Conservation (phyloP, 2,329 filamentous ascomycete genomes). For the Microsporum audouinii region DNA sequence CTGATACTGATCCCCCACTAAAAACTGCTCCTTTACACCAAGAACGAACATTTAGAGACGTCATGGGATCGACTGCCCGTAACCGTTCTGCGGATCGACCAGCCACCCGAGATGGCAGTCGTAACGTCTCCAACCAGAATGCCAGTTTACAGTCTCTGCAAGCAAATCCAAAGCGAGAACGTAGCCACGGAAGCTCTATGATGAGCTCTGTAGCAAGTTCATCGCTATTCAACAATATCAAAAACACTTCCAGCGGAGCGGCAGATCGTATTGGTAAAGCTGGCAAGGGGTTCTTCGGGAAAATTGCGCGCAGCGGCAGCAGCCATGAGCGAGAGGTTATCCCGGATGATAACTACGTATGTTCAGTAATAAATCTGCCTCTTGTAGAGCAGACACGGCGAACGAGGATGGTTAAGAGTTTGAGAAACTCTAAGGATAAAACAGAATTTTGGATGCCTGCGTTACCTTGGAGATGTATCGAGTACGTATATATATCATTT, state of each 20-base stretch:
- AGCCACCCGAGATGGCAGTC: conserved; percentile 15
- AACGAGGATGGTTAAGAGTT: conserved; percentile 78
- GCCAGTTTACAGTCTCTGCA: conserved; percentile 18
- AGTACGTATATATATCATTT: conserved; percentile 40
- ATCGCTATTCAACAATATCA: conserved; percentile 61
- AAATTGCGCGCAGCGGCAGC: conserved; percentile 57
- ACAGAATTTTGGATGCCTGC: conserved; percentile 99
- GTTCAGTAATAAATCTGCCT: conserved; percentile 75
- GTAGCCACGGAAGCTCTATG: conserved; percentile 29
- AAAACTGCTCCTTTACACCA: conserved; percentile 55
- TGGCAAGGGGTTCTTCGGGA: conserved; percentile 72
- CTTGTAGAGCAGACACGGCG: conserved; percentile 80
- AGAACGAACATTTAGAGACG: conserved; percentile 57
- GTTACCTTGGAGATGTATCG: conserved; percentile 88
- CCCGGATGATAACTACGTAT: conserved; percentile 72
- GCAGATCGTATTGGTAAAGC: conserved; percentile 61
- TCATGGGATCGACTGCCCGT: conserved; percentile 52
- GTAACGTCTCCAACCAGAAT: conserved; percentile 21
- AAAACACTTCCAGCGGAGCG: conserved; percentile 59
- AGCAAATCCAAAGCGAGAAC: conserved; percentile 18
- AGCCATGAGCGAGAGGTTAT: conserved; percentile 53
- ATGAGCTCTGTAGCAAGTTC: conserved; percentile 38
- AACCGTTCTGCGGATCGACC: conserved; percentile 64
- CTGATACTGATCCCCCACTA: conserved; percentile 35
- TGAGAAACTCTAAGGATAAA: conserved; percentile 83